Evolutionary conservation across 371 early-diverging fungal genomes (phyloP).

Genomic region (Chytridium lagenaria): DNA sequence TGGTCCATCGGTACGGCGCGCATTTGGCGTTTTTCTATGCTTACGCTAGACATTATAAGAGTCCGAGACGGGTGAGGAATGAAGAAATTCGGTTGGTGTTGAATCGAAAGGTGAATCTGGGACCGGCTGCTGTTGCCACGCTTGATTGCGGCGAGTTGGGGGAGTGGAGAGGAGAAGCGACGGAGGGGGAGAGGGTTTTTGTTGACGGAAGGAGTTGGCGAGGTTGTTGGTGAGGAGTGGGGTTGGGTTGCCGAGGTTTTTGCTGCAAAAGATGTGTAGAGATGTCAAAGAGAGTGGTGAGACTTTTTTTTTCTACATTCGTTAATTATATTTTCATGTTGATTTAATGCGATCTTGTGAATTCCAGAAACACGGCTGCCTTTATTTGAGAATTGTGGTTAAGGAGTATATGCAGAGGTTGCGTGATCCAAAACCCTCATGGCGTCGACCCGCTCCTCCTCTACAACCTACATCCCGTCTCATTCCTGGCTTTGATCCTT

Average conservation of each 20-base stretch:
- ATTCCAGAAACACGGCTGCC: neutral
- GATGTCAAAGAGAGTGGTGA: neutral
- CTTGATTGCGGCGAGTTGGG: neutral
- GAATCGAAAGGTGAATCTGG: neutral
- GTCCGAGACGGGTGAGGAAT: neutral
- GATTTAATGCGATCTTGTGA: neutral
- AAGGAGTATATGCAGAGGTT: neutral
- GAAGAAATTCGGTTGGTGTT: neutral
- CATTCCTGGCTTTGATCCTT: neutral
- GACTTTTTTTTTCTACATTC: neutral
- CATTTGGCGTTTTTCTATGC: neutral
- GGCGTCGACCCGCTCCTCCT: neutral
- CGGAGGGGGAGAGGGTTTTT: neutral
- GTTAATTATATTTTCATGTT: neutral
- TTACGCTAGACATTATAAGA: neutral
- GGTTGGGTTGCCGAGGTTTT: constrained; percentile 1
- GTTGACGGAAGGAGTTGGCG: neutral
- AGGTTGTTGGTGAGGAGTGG: neutral
- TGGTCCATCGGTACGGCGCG: constrained; percentile 4
- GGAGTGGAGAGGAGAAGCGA: neutral
- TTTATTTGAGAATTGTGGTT: neutral
- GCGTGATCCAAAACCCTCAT: neutral
- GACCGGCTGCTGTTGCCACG: neutral
- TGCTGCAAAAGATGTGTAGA: constrained; percentile 1
- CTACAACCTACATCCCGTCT: neutral